A percentile compares a stretch with the other conserved stretches of the same genome.
Evolutionary conservation across 352 stramenopile species (phyloP).

Genomic region (Blastocystis sp.): DNA sequence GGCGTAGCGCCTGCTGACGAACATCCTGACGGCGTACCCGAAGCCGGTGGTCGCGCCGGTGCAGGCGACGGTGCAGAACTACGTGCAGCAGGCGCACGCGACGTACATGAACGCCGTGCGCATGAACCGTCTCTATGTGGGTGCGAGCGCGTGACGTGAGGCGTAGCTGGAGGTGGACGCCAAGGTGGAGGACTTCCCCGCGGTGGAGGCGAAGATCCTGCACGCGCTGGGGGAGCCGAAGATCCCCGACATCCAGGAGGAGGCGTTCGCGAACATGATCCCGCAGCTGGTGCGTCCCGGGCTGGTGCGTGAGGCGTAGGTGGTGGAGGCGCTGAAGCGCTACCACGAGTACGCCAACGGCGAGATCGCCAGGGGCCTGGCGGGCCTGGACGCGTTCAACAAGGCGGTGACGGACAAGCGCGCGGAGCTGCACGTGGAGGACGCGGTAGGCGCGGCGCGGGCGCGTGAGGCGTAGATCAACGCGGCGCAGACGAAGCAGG

Average conservation of each 20-base stretch:
- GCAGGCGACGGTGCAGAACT: neutral
- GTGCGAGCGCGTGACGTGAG: neutral
- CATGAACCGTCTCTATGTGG: slow-evolving; percentile 26
- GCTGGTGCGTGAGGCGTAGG: neutral
- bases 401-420: slow-evolving; percentile 4
- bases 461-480: neutral
- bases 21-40: neutral
- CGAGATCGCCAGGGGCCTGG: neutral
- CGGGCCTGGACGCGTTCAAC: neutral
- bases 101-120: neutral
- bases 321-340: neutral
- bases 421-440: neutral
- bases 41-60: neutral
- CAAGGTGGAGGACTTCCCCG: neutral
- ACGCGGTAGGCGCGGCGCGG: neutral
- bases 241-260: slow-evolving; percentile 8
- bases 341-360: slow-evolving; percentile 6
- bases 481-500: neutral
- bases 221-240: slow-evolving; percentile 22
- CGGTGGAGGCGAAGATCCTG: slow-evolving; percentile 16
- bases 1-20: neutral
- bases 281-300: neutral
- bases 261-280: slow-evolving; percentile 5
- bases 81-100: neutral
- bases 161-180: neutral